Evolutionary conservation across 495 filamentous ascomycete species (phyloP).

Genomic region (Rostrohypoxylon terebratum): DNA sequence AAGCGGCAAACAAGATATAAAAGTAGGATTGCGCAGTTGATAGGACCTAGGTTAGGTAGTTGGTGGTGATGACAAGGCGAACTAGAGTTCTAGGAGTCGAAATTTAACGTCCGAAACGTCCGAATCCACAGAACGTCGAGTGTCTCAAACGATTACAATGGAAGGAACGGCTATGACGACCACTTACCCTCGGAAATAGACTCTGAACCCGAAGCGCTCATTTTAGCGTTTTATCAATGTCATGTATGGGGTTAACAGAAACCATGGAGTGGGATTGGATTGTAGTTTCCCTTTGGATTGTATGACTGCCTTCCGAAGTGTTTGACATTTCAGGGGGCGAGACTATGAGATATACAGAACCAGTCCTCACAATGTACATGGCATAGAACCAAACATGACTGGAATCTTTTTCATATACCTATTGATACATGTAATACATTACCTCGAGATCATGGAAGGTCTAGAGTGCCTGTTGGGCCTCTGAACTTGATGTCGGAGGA

Average conservation of each 20-base stretch:
- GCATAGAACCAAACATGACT: background rate
- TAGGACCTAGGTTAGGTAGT: background rate
- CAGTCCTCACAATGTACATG: background rate
- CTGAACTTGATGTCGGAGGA: constrained; percentile 24
- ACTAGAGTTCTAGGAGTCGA: background rate
- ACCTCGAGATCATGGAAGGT: constrained; percentile 33
- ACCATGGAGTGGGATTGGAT: background rate
- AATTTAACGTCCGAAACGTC: background rate
- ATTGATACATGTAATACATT: constrained; percentile 19
- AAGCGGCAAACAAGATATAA: background rate
- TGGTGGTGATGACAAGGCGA: background rate
- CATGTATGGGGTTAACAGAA: background rate
- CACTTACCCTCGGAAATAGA: background rate
- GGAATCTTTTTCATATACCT: constrained; percentile 9
- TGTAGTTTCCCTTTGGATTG: background rate
- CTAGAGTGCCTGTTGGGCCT: constrained; percentile 35
- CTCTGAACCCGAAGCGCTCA: background rate
- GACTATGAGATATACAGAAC: background rate
- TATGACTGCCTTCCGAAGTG: background rate
- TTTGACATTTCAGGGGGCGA: background rate
- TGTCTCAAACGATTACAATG: background rate
- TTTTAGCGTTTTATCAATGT: background rate
- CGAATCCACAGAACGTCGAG: background rate
- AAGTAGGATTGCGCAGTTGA: background rate
- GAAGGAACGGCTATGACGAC: background rate